These are phyloP conservation scores for Ogataea dorogensis DNA, from an alignment of 805 yeast species.

Conservation along the genomic window DNA sequence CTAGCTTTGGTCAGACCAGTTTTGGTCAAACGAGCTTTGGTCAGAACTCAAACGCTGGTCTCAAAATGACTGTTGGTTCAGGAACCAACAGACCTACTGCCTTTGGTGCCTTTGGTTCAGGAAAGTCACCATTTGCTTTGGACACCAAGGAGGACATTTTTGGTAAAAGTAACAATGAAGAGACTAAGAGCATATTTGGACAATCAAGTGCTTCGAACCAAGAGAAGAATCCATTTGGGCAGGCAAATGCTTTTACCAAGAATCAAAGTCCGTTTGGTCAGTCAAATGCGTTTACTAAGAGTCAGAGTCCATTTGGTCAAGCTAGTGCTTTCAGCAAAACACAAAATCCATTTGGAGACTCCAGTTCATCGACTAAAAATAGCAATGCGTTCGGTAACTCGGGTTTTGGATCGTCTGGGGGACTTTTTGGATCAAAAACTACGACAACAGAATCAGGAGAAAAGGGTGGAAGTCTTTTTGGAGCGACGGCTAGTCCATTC, in stretches of 20 bases:
- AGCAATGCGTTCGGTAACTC: too few relatives aligned
- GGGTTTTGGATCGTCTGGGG: too few relatives aligned
- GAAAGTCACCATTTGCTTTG: slow-evolving; percentile 1
- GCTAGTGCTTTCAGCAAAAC: too few relatives aligned
- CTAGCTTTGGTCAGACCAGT: slow-evolving; percentile 3
- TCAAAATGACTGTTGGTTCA: not conserved
- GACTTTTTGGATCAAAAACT: not conserved
- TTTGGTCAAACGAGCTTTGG: slow-evolving; percentile 2
- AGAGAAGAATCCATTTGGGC: not conserved
- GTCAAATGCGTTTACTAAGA: not conserved
- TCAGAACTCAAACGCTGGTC: not conserved
- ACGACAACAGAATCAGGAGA: too few relatives aligned
- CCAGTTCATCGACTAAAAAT: too few relatives aligned
- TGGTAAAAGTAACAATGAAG: not conserved
- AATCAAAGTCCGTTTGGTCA: not conserved
- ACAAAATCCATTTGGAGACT: too few relatives aligned
- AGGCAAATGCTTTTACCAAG: not conserved
- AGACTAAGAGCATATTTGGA: slow-evolving; percentile 1
- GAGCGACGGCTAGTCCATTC: slow-evolving; percentile 4
- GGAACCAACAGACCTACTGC: not conserved
- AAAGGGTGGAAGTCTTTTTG: slow-evolving; percentile 1
- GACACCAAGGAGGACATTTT: slow-evolving; percentile 5
- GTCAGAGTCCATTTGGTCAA: too few relatives aligned
- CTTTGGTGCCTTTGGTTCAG: slow-evolving; percentile 2
- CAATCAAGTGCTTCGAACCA: slow-evolving; percentile 1